Evolutionary conservation across 2,329 filamentous ascomycete genomes (phyloP).

Genomic region (Emergomyces orientalis): DNA sequence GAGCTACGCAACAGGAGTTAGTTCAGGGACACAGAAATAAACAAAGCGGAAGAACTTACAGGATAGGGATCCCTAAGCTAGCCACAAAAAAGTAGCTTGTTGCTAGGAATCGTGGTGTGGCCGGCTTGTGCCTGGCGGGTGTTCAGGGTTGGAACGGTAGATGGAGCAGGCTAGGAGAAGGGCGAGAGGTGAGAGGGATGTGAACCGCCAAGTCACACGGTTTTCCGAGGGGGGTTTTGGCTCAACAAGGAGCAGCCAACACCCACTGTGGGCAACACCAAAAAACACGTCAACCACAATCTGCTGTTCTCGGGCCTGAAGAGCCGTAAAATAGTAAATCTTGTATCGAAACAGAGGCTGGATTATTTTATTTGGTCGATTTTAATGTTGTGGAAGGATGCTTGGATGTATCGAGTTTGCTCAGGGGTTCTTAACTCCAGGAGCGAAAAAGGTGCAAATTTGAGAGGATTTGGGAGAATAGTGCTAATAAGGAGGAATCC

Average conservation of each 20-base stretch:
- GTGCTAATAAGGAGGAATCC: background rate
- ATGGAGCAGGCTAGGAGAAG: constrained; percentile 24
- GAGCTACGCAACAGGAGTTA: constrained; percentile 18
- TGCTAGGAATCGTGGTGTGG: constrained; percentile 15
- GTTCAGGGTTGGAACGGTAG: constrained; percentile 18
- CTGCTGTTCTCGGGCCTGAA: background rate
- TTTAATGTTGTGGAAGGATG: background rate
- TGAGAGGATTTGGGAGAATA: background rate
- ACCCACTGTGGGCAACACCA: background rate
- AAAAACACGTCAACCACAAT: constrained; percentile 1
- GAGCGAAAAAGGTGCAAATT: background rate
- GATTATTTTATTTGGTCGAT: constrained; percentile 2
- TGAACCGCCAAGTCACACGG: constrained; percentile 2
- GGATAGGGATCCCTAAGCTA: constrained; percentile 18
- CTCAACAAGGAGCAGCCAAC: background rate
- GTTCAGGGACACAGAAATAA: constrained; percentile 14
- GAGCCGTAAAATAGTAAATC: background rate
- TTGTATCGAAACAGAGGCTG: background rate
- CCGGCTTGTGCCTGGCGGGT: constrained; percentile 5
- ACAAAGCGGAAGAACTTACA: constrained; percentile 18
- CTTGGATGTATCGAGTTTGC: background rate
- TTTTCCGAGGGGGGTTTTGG: background rate
- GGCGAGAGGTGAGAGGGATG: constrained; percentile 18
- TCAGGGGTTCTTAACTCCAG: background rate
- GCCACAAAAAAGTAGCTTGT: constrained; percentile 25